phyloP scores from a whole-genome alignment of 2,329 filamentous ascomycete species.

The Mycosphaerella sp. region DNA sequence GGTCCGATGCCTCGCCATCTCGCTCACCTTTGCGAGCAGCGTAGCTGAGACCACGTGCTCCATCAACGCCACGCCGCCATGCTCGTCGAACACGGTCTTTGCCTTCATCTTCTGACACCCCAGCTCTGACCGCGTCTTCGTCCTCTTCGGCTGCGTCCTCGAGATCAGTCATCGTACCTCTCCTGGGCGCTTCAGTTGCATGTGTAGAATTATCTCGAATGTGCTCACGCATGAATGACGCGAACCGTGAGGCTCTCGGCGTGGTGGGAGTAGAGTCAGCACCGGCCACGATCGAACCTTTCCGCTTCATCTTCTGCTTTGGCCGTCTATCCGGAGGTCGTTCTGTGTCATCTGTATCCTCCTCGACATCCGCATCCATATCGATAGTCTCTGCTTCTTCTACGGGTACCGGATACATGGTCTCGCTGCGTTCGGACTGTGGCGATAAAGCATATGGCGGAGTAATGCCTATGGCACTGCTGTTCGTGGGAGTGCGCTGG shows the following conservation, averaged over 20 bases:
- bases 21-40: constrained; percentile 27
- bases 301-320: constrained; percentile 60
- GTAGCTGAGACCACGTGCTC: constrained; percentile 45
- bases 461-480: constrained; percentile 14
- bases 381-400: constrained; percentile 46
- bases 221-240: constrained; percentile 44
- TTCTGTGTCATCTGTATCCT: constrained; percentile 40
- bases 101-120: constrained; percentile 48
- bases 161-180: constrained; percentile 41
- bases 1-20: constrained; percentile 32
- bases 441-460: constrained; percentile 28
- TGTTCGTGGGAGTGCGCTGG: constrained; percentile 9
- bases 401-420: constrained; percentile 26
- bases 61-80: constrained; percentile 44
- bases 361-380: constrained; percentile 39
- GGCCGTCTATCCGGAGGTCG: constrained; percentile 44
- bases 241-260: constrained; percentile 48
- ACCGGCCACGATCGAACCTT: constrained; percentile 51
- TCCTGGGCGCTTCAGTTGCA: constrained; percentile 54
- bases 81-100: constrained; percentile 44
- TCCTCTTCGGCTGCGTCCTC: constrained; percentile 36
- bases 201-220: constrained; percentile 48
- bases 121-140: constrained; percentile 34
- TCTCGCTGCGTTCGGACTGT: constrained; percentile 32
- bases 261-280: constrained; percentile 63